These are phyloP conservation scores for Arabis hirsuta DNA, from an alignment of 345 rosid species.

Conservation along the genomic window DNA sequence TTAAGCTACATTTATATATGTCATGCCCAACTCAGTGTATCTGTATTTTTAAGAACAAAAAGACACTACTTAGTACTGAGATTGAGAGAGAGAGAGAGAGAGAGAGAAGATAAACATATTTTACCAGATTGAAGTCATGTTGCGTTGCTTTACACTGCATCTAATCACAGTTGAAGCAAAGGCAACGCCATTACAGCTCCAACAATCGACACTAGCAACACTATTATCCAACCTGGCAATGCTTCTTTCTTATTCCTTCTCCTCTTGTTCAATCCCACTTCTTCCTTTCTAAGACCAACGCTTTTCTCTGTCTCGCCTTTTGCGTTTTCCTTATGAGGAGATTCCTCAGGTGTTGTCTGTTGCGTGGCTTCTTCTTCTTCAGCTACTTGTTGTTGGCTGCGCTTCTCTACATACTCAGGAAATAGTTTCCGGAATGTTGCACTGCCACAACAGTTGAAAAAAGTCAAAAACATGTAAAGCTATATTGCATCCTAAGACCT, in stretches of 20 bases:
- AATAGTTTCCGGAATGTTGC: slow-evolving; percentile 77
- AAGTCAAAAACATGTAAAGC: slow-evolving; percentile 10
- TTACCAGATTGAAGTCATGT: too few relatives aligned
- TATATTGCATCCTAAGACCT: background rate
- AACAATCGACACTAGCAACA: slow-evolving; percentile 71
- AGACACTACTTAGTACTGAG: too few relatives aligned
- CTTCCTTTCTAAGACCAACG: slow-evolving; percentile 39
- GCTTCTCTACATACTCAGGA: slow-evolving; percentile 81
- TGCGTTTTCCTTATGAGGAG: slow-evolving; percentile 46
- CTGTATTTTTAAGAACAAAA: too few relatives aligned
- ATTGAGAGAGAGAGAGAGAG: too few relatives aligned
- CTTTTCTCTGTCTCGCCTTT: slow-evolving; percentile 45
- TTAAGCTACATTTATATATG: too few relatives aligned
- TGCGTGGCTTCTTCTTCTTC: slow-evolving; percentile 51
- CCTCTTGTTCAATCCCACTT: slow-evolving; percentile 31
- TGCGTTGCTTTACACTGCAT: background rate
- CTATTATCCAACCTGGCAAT: slow-evolving; percentile 76
- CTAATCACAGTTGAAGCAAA: slow-evolving; percentile 71
- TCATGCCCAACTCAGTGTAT: too few relatives aligned
- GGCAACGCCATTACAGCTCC: slow-evolving; percentile 93
- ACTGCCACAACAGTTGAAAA: background rate
- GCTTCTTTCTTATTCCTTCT: slow-evolving; percentile 54
- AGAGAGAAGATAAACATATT: too few relatives aligned
- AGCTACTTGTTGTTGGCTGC: slow-evolving; percentile 57
- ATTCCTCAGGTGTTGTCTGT: slow-evolving; percentile 43